Base-by-base conservation (phyloP, 371 early-diverging fungal species). In the Globomyces sp. region DNA sequence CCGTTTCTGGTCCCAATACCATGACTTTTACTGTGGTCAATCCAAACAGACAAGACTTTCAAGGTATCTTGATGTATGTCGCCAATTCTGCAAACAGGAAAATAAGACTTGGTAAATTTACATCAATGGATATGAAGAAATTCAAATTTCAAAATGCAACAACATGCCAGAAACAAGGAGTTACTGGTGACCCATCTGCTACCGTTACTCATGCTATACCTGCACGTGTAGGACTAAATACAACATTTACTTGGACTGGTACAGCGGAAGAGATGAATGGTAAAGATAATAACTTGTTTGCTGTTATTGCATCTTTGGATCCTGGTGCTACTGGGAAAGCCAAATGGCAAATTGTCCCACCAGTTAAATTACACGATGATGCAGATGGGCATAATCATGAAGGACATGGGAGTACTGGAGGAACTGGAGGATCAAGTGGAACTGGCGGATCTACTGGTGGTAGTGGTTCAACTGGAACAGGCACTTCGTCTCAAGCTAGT, bases 231-330 rank as follows among this genome's bases (percentile, higher is more conserved):
- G 8, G 46, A 5, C 43, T 61, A 46, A 24, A n/a, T 45, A 13
- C 10, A 11, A 40, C 58, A 13, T 58, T 58, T 36, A 58, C 58
- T 5, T 58, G 58, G 58, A 58, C 36, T 11, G 58, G 44, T 6
- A 13, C 58, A 46, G 11, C 58, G 11, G 39, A 11, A 11, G 58
- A 58, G 39, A 13, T 58, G 13, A 39, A n/a, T n/a, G 39, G 11
- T n/a, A n/a, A 11, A n/a, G 39, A 46, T 39, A 13, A 36, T 11
- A 13, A 13, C 13, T 11, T 58, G 36, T n/a, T 36, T 13, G 11
- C 58, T 46, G 58, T 58, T 5, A n/a, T 58, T 42, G 58, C 58
- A 13, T 58, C 58, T 42, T 42, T 58, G 44, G 58, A 58, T 3
- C n/a, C 58, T 1, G 58, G 58, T 44, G 58, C 58, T 39, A 11